Percentiles rank a stretch among this genome's conserved stretches.
phyloP scores from a whole-genome alignment of 176 grass and related monocot genomes.

The Lolium rigidum region DNA sequence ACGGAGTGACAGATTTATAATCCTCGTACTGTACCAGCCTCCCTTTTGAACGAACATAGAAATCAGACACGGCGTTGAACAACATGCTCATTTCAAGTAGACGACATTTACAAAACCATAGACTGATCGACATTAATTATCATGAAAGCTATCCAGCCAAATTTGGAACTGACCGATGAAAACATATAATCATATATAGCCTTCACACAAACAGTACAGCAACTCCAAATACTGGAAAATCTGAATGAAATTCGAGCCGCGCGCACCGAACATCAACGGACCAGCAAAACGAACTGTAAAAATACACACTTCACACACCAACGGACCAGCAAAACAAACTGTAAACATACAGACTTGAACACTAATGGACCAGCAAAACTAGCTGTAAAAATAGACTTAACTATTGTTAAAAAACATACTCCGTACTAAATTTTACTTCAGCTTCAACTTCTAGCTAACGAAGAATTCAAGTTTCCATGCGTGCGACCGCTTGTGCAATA shows the following conservation, averaged over 20 bases:
- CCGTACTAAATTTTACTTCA: not conserved
- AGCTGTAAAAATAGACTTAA: too few relatives aligned
- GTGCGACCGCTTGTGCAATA: too few relatives aligned
- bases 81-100: not conserved
- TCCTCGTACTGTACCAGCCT: too few relatives aligned
- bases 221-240: too few relatives aligned
- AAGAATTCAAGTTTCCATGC: too few relatives aligned
- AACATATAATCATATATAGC: not conserved
- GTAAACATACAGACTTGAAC: not conserved
- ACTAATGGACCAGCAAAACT: not conserved
- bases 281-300: too few relatives aligned
- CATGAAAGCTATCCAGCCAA: not conserved
- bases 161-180: not conserved
- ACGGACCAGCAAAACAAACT: not conserved
- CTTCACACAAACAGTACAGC: not conserved
- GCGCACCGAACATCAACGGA: too few relatives aligned
- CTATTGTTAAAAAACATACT: too few relatives aligned
- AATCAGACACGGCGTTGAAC: not conserved
- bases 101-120: not conserved
- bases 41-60: not conserved
- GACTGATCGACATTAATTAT: not conserved
- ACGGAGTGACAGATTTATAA: too few relatives aligned
- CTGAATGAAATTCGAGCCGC: too few relatives aligned
- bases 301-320: too few relatives aligned
- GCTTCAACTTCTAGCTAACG: not conserved